Evolutionary conservation across 139 green algal genomes (phyloP).

Genomic region (Eudorina sp.): DNA sequence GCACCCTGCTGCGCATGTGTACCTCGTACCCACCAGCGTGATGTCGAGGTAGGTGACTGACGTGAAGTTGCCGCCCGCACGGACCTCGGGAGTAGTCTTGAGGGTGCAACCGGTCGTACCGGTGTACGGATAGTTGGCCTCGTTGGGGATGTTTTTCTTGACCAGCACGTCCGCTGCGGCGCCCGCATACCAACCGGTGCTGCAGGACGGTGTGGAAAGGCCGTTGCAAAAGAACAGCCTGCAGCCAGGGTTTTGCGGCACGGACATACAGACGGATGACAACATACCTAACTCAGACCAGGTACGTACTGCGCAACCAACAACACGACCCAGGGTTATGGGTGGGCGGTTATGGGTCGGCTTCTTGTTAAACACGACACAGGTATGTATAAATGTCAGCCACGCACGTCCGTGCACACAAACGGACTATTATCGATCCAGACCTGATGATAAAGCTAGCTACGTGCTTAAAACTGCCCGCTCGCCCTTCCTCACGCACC

Average conservation of each 20-base stretch:
- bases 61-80: neutral
- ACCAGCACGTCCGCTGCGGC: neutral
- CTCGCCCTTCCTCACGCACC: too few relatives aligned
- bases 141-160: neutral
- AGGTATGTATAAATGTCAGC: too few relatives aligned
- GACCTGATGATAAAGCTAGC: too few relatives aligned
- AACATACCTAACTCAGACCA: too few relatives aligned
- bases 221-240: constrained; percentile 32
- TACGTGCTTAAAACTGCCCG: too few relatives aligned
- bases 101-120: neutral
- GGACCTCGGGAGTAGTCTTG: neutral
- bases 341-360: too few relatives aligned
- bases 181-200: neutral
- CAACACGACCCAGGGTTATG: too few relatives aligned
- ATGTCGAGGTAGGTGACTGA: neutral
- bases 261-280: neutral
- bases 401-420: too few relatives aligned
- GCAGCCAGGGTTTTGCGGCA: neutral
- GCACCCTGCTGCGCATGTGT: too few relatives aligned
- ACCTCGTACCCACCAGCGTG: too few relatives aligned
- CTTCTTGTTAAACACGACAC: too few relatives aligned
- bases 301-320: too few relatives aligned
- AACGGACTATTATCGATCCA: neutral
- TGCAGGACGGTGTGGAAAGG: neutral
- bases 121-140: constrained; percentile 27